phyloP scores from a whole-genome alignment of 2,329 filamentous ascomycete species.

The Ascochyta rabiei region DNA sequence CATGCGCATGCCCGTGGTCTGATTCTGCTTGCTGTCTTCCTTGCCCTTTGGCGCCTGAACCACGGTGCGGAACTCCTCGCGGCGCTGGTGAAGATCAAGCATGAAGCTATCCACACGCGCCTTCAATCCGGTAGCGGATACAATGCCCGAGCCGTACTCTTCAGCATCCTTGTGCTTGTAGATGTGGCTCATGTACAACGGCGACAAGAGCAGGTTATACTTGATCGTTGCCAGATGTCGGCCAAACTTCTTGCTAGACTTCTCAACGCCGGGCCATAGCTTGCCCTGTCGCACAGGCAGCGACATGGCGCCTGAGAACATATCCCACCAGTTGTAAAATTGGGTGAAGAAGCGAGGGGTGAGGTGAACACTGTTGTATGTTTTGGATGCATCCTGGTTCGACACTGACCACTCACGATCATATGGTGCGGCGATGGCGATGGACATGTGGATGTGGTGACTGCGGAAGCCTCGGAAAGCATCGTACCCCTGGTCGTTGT shows the following conservation, averaged over 20 bases:
- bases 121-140: slow-evolving; percentile 95
- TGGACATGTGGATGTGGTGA: slow-evolving; percentile 93
- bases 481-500: slow-evolving; percentile 69
- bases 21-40: slow-evolving; percentile 71
- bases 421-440: slow-evolving; percentile 85
- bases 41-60: slow-evolving; percentile 67
- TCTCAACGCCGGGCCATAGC: slow-evolving; percentile 90
- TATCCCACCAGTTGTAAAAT: slow-evolving; percentile 97
- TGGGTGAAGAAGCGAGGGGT: slow-evolving; percentile 97
- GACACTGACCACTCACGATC: slow-evolving; percentile 85
- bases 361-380: slow-evolving; percentile 95
- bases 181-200: slow-evolving; percentile 92
- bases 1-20: slow-evolving; percentile 92
- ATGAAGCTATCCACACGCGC: slow-evolving; percentile 96
- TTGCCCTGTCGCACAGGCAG: slow-evolving; percentile 90
- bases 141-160: slow-evolving; percentile 76
- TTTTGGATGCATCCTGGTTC: slow-evolving; percentile 76
- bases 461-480: slow-evolving; percentile 97
- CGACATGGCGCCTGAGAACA: slow-evolving; percentile 94
- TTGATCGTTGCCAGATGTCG: slow-evolving; percentile 98
- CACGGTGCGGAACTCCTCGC: slow-evolving; percentile 86
- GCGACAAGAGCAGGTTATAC: slow-evolving; percentile 90
- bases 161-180: slow-evolving; percentile 98
- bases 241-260: slow-evolving; percentile 98
- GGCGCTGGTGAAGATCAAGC: slow-evolving; percentile 91